Percentiles rank a stretch among this genome's conserved stretches.
These are phyloP conservation scores for Populus nigra DNA, from an alignment of 345 rosid genomes.

Conservation along the genomic window DNA sequence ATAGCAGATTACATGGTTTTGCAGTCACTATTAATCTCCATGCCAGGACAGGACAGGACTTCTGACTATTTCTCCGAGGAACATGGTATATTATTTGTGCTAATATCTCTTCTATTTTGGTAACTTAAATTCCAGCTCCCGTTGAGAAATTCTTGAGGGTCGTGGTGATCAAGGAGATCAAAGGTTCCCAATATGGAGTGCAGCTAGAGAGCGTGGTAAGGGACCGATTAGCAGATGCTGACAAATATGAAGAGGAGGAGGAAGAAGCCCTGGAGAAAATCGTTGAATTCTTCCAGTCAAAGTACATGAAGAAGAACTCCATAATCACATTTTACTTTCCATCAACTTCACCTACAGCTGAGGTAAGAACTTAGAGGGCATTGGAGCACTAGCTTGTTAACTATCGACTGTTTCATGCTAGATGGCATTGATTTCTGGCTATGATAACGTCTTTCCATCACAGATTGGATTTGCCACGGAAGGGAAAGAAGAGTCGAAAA, in stretches of 20 bases:
- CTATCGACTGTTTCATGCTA: too few species aligned
- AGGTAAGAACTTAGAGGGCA: conserved; percentile 36
- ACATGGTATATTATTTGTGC: neutral
- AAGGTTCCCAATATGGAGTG: conserved; percentile 91
- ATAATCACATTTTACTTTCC: conserved; percentile 73
- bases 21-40: too few species aligned
- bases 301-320: conserved; percentile 71
- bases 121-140: conserved; percentile 41
- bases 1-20: too few species aligned
- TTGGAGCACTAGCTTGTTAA: too few species aligned
- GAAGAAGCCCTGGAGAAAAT: conserved; percentile 78
- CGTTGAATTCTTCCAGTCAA: conserved; percentile 77
- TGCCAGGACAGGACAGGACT: too few species aligned
- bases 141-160: conserved; percentile 69
- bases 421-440: too few species aligned
- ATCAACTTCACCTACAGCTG: conserved; percentile 41
- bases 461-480: conserved; percentile 58
- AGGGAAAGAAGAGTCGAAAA: conserved; percentile 64
- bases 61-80: too few species aligned
- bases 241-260: conserved; percentile 91
- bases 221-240: conserved; percentile 76
- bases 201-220: conserved; percentile 78
- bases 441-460: neutral
- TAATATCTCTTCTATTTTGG: neutral
- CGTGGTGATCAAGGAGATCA: conserved; percentile 88